Base-by-base conservation (phyloP, 2,329 filamentous ascomycete species). In the Neonectria sp. region DNA sequence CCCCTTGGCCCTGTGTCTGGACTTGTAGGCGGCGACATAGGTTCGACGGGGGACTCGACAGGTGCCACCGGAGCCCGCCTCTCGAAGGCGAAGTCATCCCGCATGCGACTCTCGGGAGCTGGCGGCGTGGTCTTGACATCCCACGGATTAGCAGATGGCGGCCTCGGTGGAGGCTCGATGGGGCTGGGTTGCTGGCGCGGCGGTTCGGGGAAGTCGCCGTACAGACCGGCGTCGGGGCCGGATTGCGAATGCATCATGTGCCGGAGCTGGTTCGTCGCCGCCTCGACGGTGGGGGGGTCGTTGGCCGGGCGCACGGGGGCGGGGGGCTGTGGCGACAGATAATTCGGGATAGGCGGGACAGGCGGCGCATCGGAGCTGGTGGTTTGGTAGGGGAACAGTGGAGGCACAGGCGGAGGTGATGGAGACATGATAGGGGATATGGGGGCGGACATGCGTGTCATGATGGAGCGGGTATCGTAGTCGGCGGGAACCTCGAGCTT, bases 101-200 rank as follows among this genome's bases (percentile, higher is more conserved):
- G 51, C 35, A 68, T 67, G 3, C 70, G 69, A 3, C 59, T 69
- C 35, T 77, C 74, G 6, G 67, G 66, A n/a, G 58, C 64, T 17
- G 58, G 60, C 21, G 73, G 73, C 21, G 71, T 67, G 33, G 66
- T 65, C 25, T 77, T 75, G 40, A 80, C 71, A 64, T 85, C 80
- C 84, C 84, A 86, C 7, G 84, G 83, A 59, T 85, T 82, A 12
- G 77, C 67, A 7, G 81, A 82, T 11, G 83, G 82, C 3, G 82
- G 83, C n/a, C 73, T 69, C 6, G 78, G 77, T 2, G 77, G 73
- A 25, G 70, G 70, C 55, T 75, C 75, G 12, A 71, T 37, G 6
- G 71, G 70, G 12, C 79, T 57, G 12, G 68, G 45, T 17, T 52
- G 56, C 45, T 63, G 69, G 37, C 67, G 60, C 4, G 67, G 69